Percentiles rank a stretch among this genome's conserved stretches.
Conservation (phyloP, 768 basidiomycete species). For the Kondoa malvinella region DNA sequence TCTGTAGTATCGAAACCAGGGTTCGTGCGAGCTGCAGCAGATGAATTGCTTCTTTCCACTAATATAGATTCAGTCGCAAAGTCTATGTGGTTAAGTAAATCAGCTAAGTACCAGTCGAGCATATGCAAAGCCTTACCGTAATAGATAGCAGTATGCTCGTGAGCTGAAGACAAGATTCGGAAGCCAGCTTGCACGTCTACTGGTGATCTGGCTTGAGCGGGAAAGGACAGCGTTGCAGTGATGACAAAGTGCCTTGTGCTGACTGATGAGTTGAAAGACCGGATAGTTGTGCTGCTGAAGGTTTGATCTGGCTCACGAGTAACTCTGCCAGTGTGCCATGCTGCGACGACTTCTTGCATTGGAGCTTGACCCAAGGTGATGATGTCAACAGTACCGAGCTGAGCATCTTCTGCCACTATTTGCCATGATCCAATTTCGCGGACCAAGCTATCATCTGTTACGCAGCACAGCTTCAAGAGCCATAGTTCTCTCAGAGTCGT, state of each 20-base stretch:
- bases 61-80: background rate
- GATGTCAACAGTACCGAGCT: background rate
- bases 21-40: background rate
- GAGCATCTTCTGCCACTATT: background rate
- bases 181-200: background rate
- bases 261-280: background rate
- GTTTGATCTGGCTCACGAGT: background rate
- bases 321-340: background rate
- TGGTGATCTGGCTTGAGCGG: background rate
- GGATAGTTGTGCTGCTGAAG: background rate
- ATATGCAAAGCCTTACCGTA: background rate
- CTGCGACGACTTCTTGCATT: background rate
- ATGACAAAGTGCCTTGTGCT: background rate
- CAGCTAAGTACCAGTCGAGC: background rate
- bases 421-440: background rate
- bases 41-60: background rate
- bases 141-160: background rate
- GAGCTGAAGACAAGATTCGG: background rate
- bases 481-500: background rate
- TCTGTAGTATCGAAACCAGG: background rate
- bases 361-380: conserved; percentile 1
- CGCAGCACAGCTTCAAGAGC: background rate
- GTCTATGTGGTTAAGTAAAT: background rate
- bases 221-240: background rate
- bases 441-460: background rate